Evolutionary conservation across 352 stramenopile genomes (phyloP).

Genomic region (Elongisporangium undulatum): DNA sequence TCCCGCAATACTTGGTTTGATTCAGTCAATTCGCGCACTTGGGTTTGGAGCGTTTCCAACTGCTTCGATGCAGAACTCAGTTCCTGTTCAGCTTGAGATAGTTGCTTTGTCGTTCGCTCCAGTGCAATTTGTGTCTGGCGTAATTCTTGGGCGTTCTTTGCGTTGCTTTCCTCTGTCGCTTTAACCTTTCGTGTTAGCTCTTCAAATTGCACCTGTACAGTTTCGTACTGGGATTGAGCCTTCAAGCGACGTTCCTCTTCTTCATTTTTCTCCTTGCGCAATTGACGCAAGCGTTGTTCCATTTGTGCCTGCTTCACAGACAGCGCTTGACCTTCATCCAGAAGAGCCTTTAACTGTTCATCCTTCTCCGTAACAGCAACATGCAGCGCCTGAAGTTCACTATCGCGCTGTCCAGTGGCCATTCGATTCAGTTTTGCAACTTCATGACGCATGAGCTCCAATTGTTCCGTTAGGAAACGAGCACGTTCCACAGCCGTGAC

Average conservation of each 20-base stretch:
- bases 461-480: constrained; percentile 56
- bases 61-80: constrained; percentile 11
- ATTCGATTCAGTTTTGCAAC: constrained; percentile 52
- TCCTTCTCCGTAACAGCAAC: constrained; percentile 69
- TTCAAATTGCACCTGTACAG: constrained; percentile 37
- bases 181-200: constrained; percentile 44
- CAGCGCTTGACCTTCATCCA: constrained; percentile 72
- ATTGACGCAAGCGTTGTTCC: constrained; percentile 55
- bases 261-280: constrained; percentile 81
- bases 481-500: constrained; percentile 53
- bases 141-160: constrained; percentile 32
- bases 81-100: constrained; percentile 26
- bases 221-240: constrained; percentile 48
- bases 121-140: constrained; percentile 14
- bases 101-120: constrained; percentile 18
- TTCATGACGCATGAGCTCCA: constrained; percentile 57
- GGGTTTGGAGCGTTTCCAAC: constrained; percentile 15
- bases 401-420: constrained; percentile 26
- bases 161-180: constrained; percentile 44
- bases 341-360: constrained; percentile 51
- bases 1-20: constrained; percentile 29
- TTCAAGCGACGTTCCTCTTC: constrained; percentile 55
- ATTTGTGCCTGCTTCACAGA: constrained; percentile 76
- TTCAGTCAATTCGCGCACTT: constrained; percentile 22
- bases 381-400: constrained; percentile 57